phyloP scores from a whole-genome alignment of 192 early-diverging fungal genomes.

The Podila verticillata region DNA sequence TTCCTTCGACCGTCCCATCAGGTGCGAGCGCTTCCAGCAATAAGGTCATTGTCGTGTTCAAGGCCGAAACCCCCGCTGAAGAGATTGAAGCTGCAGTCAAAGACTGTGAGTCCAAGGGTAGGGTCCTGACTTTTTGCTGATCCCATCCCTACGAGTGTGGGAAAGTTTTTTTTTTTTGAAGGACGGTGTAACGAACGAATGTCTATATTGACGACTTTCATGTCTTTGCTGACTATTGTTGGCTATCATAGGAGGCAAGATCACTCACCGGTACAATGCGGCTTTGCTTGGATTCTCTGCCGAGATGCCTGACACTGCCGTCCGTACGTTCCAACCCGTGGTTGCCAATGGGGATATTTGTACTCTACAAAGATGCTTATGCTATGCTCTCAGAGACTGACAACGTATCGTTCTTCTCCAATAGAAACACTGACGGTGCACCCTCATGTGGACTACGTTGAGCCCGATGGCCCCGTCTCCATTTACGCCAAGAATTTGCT shows the following conservation, averaged over 20 bases:
- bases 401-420: not conserved
- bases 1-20: constrained; percentile 2
- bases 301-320: constrained; percentile 58
- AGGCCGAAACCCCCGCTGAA: constrained; percentile 52
- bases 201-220: not conserved
- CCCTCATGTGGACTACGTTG: constrained; percentile 59
- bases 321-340: constrained; percentile 47
- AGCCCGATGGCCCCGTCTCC: constrained; percentile 65
- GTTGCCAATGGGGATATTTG: constrained; percentile 4
- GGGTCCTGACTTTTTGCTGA: too few relatives aligned
- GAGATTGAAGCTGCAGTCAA: constrained; percentile 29
- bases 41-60: constrained; percentile 66
- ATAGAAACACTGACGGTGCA: not conserved
- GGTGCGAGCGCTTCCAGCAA: not conserved
- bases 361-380: not conserved
- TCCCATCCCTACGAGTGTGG: too few relatives aligned
- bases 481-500: not conserved
- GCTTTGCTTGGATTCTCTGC: constrained; percentile 67
- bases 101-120: constrained; percentile 19
- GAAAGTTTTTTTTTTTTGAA: not conserved
- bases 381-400: not conserved
- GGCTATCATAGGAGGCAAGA: constrained; percentile 21
- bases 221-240: not conserved
- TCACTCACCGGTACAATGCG: constrained; percentile 59
- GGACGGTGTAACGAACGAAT: not conserved